phyloP scores from a whole-genome alignment of 345 rosid species.

The Lepidium didymum region DNA sequence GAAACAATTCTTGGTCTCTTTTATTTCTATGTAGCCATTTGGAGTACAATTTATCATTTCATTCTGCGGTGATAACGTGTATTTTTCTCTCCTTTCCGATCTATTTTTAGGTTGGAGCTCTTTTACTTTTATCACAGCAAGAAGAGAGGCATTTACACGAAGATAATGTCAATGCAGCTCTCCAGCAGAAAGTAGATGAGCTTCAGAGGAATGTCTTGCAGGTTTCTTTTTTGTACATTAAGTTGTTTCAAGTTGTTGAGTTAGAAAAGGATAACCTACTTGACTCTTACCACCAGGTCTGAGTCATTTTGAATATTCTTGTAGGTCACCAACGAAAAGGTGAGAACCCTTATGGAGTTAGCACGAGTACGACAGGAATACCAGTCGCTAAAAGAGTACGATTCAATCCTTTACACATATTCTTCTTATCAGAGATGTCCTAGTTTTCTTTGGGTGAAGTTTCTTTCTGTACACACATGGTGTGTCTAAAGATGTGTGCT shows the following conservation, averaged over 20 bases:
- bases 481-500: background rate
- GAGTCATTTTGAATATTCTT: slow-evolving; percentile 2
- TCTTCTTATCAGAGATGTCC: background rate
- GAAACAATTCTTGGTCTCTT: background rate
- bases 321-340: slow-evolving; percentile 96
- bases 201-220: slow-evolving; percentile 86
- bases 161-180: slow-evolving; percentile 75
- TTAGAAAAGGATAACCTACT: background rate
- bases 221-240: slow-evolving; percentile 30
- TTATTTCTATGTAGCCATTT: background rate
- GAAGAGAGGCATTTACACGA: slow-evolving; percentile 94
- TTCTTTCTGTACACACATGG: background rate
- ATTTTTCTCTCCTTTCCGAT: slow-evolving; percentile 5
- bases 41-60: background rate
- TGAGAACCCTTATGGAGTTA: slow-evolving; percentile 85
- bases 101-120: slow-evolving; percentile 59
- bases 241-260: slow-evolving; percentile 1
- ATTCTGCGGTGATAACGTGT: background rate
- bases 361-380: slow-evolving; percentile 72
- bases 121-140: slow-evolving; percentile 86
- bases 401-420: background rate
- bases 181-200: slow-evolving; percentile 79
- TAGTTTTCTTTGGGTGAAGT: background rate
- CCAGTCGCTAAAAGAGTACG: slow-evolving; percentile 63
- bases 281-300: background rate